A percentile compares a stretch with the other conserved stretches of the same genome.
phyloP scores from a whole-genome alignment of 345 rosid species.

The Eucalyptus pauciflora region DNA sequence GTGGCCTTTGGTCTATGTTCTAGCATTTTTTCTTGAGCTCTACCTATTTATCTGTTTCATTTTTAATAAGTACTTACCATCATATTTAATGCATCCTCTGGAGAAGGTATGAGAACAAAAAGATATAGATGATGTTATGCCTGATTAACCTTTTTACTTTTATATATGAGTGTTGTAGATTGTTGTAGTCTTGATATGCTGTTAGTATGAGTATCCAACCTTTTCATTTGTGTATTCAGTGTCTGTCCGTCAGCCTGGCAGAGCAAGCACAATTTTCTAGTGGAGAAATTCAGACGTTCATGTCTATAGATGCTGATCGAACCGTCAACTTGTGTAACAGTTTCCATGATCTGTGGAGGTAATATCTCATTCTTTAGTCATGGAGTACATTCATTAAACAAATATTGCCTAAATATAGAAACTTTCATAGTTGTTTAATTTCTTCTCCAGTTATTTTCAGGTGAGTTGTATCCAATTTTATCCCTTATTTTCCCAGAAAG shows the following conservation, averaged over 20 bases:
- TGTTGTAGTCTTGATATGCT: background rate
- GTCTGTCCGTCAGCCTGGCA: conserved; percentile 56
- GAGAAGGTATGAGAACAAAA: background rate
- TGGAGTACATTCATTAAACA: background rate
- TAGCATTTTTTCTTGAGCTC: background rate
- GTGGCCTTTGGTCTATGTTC: background rate
- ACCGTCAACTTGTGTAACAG: conserved; percentile 79
- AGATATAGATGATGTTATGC: background rate
- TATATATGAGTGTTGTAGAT: background rate
- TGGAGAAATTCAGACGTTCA: conserved; percentile 97
- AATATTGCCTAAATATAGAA: background rate
- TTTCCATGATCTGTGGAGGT: conserved; percentile 96
- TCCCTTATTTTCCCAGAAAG: background rate
- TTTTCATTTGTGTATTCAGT: conserved; percentile 30
- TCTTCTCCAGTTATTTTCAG: background rate
- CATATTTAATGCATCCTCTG: background rate
- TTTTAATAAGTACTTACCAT: background rate
- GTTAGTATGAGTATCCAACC: background rate
- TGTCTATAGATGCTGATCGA: conserved; percentile 95
- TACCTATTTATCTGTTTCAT: background rate
- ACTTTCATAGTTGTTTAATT: background rate
- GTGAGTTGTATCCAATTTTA: background rate
- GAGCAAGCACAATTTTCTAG: conserved; percentile 68
- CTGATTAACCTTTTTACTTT: background rate
- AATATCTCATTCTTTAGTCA: conserved; percentile 2